phyloP scores from a whole-genome alignment of 2,329 filamentous ascomycete species.

The Coniella vitis region DNA sequence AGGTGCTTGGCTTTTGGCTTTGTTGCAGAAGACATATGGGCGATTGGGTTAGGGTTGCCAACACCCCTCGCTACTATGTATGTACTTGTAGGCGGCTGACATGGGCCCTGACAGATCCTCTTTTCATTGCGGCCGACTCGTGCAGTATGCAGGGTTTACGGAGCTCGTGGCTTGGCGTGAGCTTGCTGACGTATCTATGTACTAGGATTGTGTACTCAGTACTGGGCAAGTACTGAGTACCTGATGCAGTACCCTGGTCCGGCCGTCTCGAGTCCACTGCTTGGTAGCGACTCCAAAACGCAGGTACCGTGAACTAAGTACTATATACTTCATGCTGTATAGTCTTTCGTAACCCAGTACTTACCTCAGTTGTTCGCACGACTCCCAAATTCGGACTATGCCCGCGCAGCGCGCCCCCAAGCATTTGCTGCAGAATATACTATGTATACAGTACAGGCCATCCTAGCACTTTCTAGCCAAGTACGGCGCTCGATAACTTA shows the following conservation, averaged over 20 bases:
- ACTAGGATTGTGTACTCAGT: constrained; percentile 7
- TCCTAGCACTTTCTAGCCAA: too few species aligned
- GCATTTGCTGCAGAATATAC: constrained; percentile 17
- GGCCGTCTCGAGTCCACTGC: too few species aligned
- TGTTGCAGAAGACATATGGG: not conserved
- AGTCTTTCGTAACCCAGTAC: too few species aligned
- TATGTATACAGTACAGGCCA: too few species aligned
- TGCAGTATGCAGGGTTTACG: constrained; percentile 15
- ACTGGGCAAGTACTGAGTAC: not conserved
- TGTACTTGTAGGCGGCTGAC: constrained; percentile 16
- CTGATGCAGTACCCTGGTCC: too few species aligned
- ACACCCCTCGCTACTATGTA: not conserved
- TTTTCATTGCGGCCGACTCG: constrained; percentile 13
- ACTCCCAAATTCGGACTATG: constrained; percentile 14
- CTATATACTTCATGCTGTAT: too few species aligned
- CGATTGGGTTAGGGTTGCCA: constrained; percentile 16
- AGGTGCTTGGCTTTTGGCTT: too few species aligned
- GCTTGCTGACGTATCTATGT: not conserved
- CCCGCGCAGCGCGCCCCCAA: constrained; percentile 15
- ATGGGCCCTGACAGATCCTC: constrained; percentile 13
- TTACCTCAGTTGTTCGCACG: not conserved
- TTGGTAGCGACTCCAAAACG: not conserved
- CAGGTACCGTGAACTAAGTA: constrained; percentile 6
- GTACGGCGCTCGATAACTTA: too few species aligned
- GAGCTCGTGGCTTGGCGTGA: constrained; percentile 5